Percentiles rank a stretch among this genome's conserved stretches.
phyloP scores from a whole-genome alignment of 1,284 basidiomycete species.

The Naganishia sp. region DNA sequence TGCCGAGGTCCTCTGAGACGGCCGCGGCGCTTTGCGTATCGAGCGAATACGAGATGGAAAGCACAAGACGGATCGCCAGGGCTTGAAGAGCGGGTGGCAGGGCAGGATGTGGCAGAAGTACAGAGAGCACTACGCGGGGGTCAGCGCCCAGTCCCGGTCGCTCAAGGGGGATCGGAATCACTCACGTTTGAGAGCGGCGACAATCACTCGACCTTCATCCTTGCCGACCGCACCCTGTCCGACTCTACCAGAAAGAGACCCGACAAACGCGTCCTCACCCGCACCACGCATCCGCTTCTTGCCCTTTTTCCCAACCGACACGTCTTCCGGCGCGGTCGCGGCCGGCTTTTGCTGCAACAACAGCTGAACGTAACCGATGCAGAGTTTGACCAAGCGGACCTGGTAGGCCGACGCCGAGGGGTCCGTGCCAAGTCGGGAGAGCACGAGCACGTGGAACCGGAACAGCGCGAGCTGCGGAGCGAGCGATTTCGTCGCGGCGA shows the following conservation, averaged over 20 bases:
- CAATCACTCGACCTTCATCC: constrained; percentile 61
- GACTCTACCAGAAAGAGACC: constrained; percentile 56
- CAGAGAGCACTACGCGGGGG: constrained; percentile 47
- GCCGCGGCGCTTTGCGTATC: constrained; percentile 11
- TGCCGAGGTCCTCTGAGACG: constrained; percentile 19
- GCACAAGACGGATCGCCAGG: constrained; percentile 56
- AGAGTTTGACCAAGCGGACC: constrained; percentile 44
- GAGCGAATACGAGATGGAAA: constrained; percentile 37
- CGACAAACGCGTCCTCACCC: constrained; percentile 77
- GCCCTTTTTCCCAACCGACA: constrained; percentile 59
- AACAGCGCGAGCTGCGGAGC: constrained; percentile 44
- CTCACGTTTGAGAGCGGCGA: constrained; percentile 67
- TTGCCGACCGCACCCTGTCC: constrained; percentile 57
- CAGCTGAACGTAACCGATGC: constrained; percentile 39
- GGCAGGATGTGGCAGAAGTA: constrained; percentile 62
- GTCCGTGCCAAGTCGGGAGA: constrained; percentile 42
- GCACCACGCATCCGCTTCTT: constrained; percentile 74
- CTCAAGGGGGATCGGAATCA: constrained; percentile 20
- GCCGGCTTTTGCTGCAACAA: constrained; percentile 21
- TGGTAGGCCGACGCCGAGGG: constrained; percentile 44
- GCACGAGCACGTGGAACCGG: constrained; percentile 44
- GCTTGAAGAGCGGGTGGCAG: constrained; percentile 70
- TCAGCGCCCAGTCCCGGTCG: constrained; percentile 56
- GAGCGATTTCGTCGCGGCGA: constrained; percentile 33
- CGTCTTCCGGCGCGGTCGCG: constrained; percentile 37